Evolutionary conservation across 257 asterid species (phyloP).

Genomic region (Fraxinus cuspidata): DNA sequence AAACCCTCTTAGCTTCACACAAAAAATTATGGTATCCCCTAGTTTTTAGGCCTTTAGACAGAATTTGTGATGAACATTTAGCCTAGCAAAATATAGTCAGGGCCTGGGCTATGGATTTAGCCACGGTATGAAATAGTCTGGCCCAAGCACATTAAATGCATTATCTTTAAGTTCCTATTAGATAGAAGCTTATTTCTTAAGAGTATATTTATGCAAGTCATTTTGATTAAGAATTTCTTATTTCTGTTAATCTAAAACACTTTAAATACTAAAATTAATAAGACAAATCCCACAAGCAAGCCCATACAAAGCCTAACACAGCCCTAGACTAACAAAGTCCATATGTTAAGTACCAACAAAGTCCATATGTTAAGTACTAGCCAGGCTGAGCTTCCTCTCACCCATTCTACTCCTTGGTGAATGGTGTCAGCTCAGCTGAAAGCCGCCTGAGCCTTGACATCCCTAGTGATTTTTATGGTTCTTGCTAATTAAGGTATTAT

Average conservation of each 20-base stretch:
- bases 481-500: not conserved
- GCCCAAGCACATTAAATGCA: not conserved
- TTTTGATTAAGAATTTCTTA: not conserved
- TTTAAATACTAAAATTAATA: not conserved
- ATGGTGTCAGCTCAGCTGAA: not conserved
- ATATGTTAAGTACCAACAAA: too few relatives aligned
- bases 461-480: slow-evolving; percentile 4
- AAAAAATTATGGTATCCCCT: not conserved
- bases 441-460: not conserved
- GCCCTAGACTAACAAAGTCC: not conserved
- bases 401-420: not conserved
- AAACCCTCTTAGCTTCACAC: not conserved
- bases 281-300: not conserved
- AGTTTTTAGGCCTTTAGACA: not conserved
- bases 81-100: not conserved
- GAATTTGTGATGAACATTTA: not conserved
- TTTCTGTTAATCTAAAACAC: not conserved
- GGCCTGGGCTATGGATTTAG: not conserved
- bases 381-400: not conserved
- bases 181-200: not conserved
- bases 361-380: not conserved
- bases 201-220: not conserved
- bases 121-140: not conserved
- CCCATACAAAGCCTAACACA: not conserved
- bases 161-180: not conserved